Base-by-base conservation (phyloP, 352 stramenopile species). In the Phytophthora cajani region DNA sequence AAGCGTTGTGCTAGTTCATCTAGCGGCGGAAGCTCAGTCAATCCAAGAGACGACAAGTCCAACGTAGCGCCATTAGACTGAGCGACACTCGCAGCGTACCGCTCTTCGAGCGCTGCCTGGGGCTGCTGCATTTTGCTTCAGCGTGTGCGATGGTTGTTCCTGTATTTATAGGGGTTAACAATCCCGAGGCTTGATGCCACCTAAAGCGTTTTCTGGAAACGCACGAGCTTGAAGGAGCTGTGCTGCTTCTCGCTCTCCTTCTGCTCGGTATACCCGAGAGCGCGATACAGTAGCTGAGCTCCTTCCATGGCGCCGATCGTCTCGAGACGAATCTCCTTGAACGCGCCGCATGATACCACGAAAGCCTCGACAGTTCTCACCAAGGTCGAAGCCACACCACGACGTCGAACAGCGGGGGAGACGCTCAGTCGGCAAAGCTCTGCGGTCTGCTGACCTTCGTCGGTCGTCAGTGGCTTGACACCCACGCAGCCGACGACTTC, bases 381-480 rank as follows among this genome's bases (percentile, higher is more conserved):
- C 25, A 94, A 70, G 46, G 72, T 54, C 46, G 79, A 80, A 5
- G 80, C 87, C 17, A 92, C 52, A 1, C 85, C 81, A 62, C 66
- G 70, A 38, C 83, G 83, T 40, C 85, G 81, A 54, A 68, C 65
- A 1, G 71, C 16, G 47, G 64, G 67, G 33, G 73, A 67, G 16
- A 94, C 83, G 54, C 82, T 85, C 40, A 94, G 71, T 10, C 86
- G 82, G 38, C 82, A 90, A 10, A 94, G 67, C 58, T 94, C 85
- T 0, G 81, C 86, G 7, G 52, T 61, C 3, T 16, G 46, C 33
- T 42, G 19, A 11, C 40, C 51, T 38, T 67, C 47, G 44, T 63
- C 14, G 47, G 16, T 40, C 53, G 59, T 23, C 5, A 66, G 46
- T 40, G 82, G 74, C 52, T 91, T 92, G 40, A 91, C 42, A 11